These are phyloP conservation scores for Sporothrix brasiliensis DNA, from an alignment of 2,329 filamentous ascomycete genomes.

Conservation along the genomic window DNA sequence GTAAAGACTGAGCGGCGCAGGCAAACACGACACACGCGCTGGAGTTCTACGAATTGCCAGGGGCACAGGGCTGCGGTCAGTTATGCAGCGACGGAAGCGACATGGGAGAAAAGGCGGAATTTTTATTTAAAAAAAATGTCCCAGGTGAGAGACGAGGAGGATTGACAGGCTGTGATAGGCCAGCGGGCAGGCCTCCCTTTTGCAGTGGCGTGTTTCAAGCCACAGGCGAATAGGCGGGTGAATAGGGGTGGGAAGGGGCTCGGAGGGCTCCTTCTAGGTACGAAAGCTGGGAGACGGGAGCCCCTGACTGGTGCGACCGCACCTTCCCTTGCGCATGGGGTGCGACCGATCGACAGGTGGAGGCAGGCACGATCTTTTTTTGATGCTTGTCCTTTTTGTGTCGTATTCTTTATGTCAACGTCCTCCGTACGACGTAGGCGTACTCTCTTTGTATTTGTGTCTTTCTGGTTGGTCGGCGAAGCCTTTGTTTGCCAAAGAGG, in stretches of 20 bases:
- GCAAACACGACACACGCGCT: conserved; percentile 11
- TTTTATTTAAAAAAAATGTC: neutral
- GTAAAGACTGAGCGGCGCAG: conserved; percentile 3
- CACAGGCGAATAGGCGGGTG: conserved; percentile 23
- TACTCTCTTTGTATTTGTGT: neutral
- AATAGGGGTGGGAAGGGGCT: neutral
- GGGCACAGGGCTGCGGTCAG: conserved; percentile 28
- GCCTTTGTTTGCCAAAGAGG: conserved; percentile 9
- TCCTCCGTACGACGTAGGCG: no score
- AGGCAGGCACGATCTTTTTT: conserved; percentile 11
- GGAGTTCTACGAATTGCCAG: neutral
- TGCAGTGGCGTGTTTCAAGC: conserved; percentile 33
- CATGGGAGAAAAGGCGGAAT: neutral
- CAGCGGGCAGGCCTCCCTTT: conserved; percentile 7
- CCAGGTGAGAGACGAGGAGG: neutral
- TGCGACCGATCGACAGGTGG: conserved; percentile 24
- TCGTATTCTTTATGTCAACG: neutral
- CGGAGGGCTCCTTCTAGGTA: conserved; percentile 3
- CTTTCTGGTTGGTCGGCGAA: neutral
- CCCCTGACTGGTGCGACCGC: conserved; percentile 25
- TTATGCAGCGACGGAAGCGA: conserved; percentile 31
- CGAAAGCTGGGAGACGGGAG: neutral
- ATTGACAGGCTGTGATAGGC: conserved; percentile 26
- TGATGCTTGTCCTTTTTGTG: neutral
- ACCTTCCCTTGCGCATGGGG: conserved; percentile 23